A percentile compares a stretch with the other conserved stretches of the same genome.
Conservation (phyloP, 2,329 filamentous ascomycete genomes). For the Zalaria sp. region DNA sequence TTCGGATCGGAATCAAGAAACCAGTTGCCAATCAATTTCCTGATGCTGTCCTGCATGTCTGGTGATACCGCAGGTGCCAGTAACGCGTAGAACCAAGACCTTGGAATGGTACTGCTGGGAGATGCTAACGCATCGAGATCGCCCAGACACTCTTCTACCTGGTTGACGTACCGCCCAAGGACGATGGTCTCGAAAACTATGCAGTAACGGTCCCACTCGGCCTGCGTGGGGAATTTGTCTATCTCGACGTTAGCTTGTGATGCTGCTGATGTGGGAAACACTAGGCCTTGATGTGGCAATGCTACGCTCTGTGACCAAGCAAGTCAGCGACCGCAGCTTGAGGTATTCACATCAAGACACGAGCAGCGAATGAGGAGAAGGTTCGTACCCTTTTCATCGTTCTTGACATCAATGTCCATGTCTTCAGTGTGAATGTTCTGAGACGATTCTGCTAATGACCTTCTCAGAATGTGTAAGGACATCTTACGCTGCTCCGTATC, state of each 20-base stretch:
- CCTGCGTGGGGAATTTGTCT: slow-evolving; percentile 1
- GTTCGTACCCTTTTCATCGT: no score
- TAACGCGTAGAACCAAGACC: slow-evolving; percentile 27
- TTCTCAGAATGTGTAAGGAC: slow-evolving; percentile 29
- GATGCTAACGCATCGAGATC: slow-evolving; percentile 27
- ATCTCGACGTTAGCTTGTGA: not conserved
- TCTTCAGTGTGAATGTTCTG: not conserved
- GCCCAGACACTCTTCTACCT: slow-evolving; percentile 29
- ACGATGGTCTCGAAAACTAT: slow-evolving; percentile 34
- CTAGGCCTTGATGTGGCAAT: not conserved
- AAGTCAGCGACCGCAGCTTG: no score
- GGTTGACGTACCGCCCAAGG: slow-evolving; percentile 34
- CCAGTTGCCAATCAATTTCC: slow-evolving; percentile 32
- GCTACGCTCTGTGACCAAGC: not conserved
- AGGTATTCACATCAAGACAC: no score
- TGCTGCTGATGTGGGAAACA: not conserved
- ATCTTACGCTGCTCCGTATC: slow-evolving; percentile 32
- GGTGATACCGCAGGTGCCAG: slow-evolving; percentile 26
- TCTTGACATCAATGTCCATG: no score
- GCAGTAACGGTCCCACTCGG: slow-evolving; percentile 28
- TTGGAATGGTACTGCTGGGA: slow-evolving; percentile 15
- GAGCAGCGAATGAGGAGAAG: no score
- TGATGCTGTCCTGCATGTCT: slow-evolving; percentile 29
- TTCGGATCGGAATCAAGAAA: slow-evolving; percentile 20
- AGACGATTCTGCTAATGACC: slow-evolving; percentile 18